Conservation (phyloP, 805 yeast genomes). For the Candida odintsovae region DNA sequence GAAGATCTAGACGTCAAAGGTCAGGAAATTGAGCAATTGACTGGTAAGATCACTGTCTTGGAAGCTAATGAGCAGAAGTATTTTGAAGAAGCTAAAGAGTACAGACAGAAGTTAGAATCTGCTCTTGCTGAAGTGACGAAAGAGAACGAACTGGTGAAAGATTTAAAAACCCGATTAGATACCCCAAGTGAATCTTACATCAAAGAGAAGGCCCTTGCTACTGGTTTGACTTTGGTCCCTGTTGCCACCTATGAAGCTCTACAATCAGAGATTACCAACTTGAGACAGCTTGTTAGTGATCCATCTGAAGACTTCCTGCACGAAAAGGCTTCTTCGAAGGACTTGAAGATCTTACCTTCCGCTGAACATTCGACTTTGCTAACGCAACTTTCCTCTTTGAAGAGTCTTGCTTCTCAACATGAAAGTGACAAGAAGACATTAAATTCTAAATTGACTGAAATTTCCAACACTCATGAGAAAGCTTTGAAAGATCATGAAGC, state of each 20-base stretch:
- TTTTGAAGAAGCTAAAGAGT: conserved; percentile 18
- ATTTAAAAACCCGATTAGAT: conserved; percentile 8
- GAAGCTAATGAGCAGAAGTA: conserved; percentile 17
- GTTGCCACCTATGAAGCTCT: conserved; percentile 10
- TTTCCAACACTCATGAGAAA: conserved; percentile 3
- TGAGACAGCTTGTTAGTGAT: conserved; percentile 9
- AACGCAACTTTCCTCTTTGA: background rate
- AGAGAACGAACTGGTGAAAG: background rate
- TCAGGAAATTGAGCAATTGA: conserved; percentile 3
- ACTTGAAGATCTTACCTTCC: conserved; percentile 9
- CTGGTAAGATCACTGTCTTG: conserved; percentile 9
- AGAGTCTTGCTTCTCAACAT: conserved; percentile 1
- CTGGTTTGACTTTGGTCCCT: conserved; percentile 19
- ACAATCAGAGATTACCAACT: conserved; percentile 1
- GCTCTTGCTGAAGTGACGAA: conserved; percentile 4
- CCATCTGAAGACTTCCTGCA: conserved; percentile 14
- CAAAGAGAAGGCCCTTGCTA: conserved; percentile 22
- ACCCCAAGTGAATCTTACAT: conserved; percentile 29
- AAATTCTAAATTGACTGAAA: background rate
- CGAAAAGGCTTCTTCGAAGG: conserved; percentile 10
- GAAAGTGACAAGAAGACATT: background rate
- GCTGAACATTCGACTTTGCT: conserved; percentile 9
- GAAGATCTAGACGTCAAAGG: conserved; percentile 1
- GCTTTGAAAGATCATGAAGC: conserved; percentile 1
- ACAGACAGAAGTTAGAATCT: conserved; percentile 15